Evolutionary conservation across 768 basidiomycete genomes (phyloP).

Genomic region (Nidularia sp.): DNA sequence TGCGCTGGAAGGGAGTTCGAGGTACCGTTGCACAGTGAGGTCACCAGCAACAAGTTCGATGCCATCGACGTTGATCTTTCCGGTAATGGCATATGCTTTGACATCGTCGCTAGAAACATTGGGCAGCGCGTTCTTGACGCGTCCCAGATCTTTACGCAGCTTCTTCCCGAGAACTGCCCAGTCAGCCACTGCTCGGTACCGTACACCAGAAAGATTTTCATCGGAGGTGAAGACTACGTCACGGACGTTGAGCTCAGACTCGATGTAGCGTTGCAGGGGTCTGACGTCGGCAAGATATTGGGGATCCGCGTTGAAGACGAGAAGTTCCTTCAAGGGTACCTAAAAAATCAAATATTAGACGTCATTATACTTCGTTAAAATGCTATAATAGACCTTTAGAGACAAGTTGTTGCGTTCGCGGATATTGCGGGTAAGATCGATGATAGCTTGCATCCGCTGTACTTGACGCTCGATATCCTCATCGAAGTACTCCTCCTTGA

Average conservation of each 20-base stretch:
- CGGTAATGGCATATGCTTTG: conserved; percentile 69
- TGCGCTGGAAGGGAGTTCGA: conserved; percentile 64
- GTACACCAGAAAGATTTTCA: conserved; percentile 80
- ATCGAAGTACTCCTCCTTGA: conserved; percentile 95
- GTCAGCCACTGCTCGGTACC: conserved; percentile 90
- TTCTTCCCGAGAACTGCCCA: conserved; percentile 94
- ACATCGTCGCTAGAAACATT: conserved; percentile 77
- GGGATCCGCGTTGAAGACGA: conserved; percentile 87
- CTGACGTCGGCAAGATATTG: conserved; percentile 84
- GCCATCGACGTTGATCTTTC: conserved; percentile 81
- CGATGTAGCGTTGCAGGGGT: conserved; percentile 82
- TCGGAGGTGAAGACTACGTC: conserved; percentile 87
- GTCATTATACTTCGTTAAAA: not conserved
- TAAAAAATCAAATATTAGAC: conserved; percentile 21
- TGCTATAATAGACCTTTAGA: conserved; percentile 66
- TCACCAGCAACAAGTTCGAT: conserved; percentile 91
- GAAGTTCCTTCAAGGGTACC: conserved; percentile 89
- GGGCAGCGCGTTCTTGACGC: conserved; percentile 86
- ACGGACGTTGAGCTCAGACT: conserved; percentile 93
- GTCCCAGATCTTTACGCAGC: conserved; percentile 85
- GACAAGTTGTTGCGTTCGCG: conserved; percentile 85
- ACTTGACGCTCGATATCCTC: conserved; percentile 91
- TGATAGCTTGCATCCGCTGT: conserved; percentile 90
- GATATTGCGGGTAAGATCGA: conserved; percentile 84
- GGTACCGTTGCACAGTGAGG: conserved; percentile 84